phyloP scores from a whole-genome alignment of 352 stramenopile genomes.

The Pythium utonaiense region DNA sequence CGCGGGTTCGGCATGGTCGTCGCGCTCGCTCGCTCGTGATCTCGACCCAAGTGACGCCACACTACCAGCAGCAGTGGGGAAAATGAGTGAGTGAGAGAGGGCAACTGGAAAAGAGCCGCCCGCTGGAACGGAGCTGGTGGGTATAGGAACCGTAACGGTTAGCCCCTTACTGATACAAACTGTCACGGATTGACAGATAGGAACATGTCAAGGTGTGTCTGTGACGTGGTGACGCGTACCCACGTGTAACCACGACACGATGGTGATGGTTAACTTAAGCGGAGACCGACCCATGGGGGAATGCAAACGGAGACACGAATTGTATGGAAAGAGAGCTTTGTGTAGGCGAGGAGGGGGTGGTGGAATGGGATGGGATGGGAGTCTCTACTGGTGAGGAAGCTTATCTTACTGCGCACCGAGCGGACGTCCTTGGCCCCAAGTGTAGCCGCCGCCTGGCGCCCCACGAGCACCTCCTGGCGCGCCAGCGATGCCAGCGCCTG shows the following conservation, averaged over 20 bases:
- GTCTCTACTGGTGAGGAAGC: background rate
- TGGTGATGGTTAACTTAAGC: constrained; percentile 7
- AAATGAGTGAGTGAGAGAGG: constrained; percentile 12
- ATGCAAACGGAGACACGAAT: background rate
- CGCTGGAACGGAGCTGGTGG: background rate
- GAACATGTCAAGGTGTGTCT: too few species aligned
- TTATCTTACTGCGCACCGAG: constrained; percentile 30
- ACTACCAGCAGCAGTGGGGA: background rate
- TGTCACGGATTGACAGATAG: background rate
- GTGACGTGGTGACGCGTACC: background rate
- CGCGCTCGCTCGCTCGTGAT: background rate
- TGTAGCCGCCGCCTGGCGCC: constrained; percentile 47
- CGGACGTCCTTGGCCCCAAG: constrained; percentile 61
- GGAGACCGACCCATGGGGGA: background rate
- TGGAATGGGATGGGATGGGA: background rate
- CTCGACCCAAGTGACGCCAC: background rate
- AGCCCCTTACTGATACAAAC: background rate
- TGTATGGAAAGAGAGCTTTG: background rate
- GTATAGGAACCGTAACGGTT: constrained; percentile 2
- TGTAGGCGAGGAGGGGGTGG: background rate
- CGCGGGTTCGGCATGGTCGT: constrained; percentile 77
- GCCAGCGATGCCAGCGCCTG: constrained; percentile 25
- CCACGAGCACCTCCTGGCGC: constrained; percentile 22
- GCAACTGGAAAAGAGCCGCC: background rate
- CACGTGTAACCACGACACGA: background rate